phyloP scores from a whole-genome alignment of 768 basidiomycete genomes.

The Pleurotus giganteus region DNA sequence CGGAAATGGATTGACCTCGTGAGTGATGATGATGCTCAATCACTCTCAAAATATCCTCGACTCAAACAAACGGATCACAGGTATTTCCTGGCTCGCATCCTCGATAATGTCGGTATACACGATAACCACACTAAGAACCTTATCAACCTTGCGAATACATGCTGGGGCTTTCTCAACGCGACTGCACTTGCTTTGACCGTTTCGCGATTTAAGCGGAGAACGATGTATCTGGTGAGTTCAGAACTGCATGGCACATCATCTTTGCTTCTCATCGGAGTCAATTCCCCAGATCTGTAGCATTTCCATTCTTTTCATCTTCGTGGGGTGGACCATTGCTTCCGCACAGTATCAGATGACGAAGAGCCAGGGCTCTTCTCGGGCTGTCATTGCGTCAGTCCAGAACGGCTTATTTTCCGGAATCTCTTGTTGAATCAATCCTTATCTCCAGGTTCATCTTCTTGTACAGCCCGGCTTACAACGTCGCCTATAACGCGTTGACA shows the following conservation, averaged over 20 bases:
- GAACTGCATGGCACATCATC: not conserved
- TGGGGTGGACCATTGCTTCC: slow-evolving; percentile 54
- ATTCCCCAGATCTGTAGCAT: slow-evolving; percentile 38
- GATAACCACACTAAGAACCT: slow-evolving; percentile 50
- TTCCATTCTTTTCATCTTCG: slow-evolving; percentile 44
- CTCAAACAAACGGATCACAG: slow-evolving; percentile 20
- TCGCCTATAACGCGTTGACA: slow-evolving; percentile 55
- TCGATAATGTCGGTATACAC: slow-evolving; percentile 50
- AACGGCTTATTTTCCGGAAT: not conserved
- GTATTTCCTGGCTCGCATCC: slow-evolving; percentile 53
- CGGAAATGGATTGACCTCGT: slow-evolving; percentile 60
- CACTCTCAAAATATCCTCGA: not conserved
- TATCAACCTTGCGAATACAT: slow-evolving; percentile 54
- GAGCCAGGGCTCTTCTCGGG: slow-evolving; percentile 42
- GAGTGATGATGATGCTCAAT: slow-evolving; percentile 19
- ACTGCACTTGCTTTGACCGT: slow-evolving; percentile 48
- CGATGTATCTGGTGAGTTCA: slow-evolving; percentile 45
- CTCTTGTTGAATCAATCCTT: not conserved
- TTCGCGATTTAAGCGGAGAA: slow-evolving; percentile 45
- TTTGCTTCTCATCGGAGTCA: not conserved
- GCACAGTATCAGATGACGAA: slow-evolving; percentile 41
- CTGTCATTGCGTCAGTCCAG: slow-evolving; percentile 44
- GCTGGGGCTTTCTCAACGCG: slow-evolving; percentile 56
- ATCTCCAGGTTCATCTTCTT: slow-evolving; percentile 49
- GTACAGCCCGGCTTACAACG: slow-evolving; percentile 54